Percentiles rank a stretch among this genome's conserved stretches.
These are phyloP conservation scores for Spergularia azorica DNA, from an alignment of 179 eudicot species.

Conservation along the genomic window DNA sequence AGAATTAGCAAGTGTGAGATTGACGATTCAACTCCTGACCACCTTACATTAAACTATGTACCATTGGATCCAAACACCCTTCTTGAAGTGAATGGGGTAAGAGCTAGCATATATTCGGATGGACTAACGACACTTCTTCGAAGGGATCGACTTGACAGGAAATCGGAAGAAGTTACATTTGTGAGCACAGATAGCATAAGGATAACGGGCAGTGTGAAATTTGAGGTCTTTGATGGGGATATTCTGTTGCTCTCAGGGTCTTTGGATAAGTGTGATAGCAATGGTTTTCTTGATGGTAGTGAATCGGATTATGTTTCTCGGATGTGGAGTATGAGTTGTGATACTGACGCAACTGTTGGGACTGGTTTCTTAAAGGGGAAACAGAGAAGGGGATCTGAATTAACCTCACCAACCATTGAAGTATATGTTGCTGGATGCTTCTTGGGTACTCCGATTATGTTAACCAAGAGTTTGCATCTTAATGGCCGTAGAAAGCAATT, in stretches of 20 bases:
- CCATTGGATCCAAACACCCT: slow-evolving; percentile 71
- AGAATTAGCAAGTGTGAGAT: slow-evolving; percentile 61
- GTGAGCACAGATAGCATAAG: slow-evolving; percentile 79
- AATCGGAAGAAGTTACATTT: slow-evolving; percentile 76
- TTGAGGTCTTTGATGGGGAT: slow-evolving; percentile 71
- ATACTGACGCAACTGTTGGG: slow-evolving; percentile 41
- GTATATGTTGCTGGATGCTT: slow-evolving; percentile 88
- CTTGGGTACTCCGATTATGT: slow-evolving; percentile 71
- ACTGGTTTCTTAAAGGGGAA: slow-evolving; percentile 61
- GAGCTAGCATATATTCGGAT: slow-evolving; percentile 66
- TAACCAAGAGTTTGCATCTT: slow-evolving; percentile 73
- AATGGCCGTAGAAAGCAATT: slow-evolving; percentile 51
- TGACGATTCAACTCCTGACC: slow-evolving; percentile 67
- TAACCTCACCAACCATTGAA: slow-evolving; percentile 55
- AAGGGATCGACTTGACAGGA: slow-evolving; percentile 76
- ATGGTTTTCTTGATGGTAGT: slow-evolving; percentile 43
- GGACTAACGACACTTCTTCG: slow-evolving; percentile 60
- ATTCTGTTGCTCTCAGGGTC: slow-evolving; percentile 56
- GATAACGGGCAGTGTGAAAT: slow-evolving; percentile 64
- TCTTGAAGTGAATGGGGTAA: slow-evolving; percentile 71
- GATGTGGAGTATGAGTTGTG: slow-evolving; percentile 68
- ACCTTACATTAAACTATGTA: slow-evolving; percentile 71
- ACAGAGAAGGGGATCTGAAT: slow-evolving; percentile 36
- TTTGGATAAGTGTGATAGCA: slow-evolving; percentile 45
- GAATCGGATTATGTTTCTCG: slow-evolving; percentile 34